A percentile compares a stretch with the other conserved stretches of the same genome.
Conservation (phyloP, 1,284 basidiomycete genomes). For the Moesziomyces sp. region DNA sequence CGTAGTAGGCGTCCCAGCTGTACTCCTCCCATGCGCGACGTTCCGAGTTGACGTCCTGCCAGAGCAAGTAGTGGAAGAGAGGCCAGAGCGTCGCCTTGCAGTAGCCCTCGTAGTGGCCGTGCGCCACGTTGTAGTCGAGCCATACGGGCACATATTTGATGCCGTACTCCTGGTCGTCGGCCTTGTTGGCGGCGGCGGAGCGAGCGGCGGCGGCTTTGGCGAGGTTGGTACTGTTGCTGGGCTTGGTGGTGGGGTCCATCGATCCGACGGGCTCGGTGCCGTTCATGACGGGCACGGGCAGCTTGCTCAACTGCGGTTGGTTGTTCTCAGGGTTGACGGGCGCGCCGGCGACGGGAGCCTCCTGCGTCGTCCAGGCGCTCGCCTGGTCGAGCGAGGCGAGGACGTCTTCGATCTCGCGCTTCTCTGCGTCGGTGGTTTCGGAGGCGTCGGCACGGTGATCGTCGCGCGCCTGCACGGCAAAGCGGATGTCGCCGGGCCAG, state of each 20-base stretch:
- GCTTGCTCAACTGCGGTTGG: conserved; percentile 31
- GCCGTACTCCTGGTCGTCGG: conserved; percentile 51
- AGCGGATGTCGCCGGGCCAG: conserved; percentile 87
- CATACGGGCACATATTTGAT: conserved; percentile 86
- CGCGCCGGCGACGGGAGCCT: conserved; percentile 49
- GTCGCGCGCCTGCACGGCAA: conserved; percentile 53
- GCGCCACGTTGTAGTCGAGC: conserved; percentile 88
- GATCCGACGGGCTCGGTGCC: conserved; percentile 63
- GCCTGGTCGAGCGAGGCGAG: conserved; percentile 62
- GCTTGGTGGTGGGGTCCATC: conserved; percentile 40
- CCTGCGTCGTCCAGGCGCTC: conserved; percentile 54
- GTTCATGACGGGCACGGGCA: conserved; percentile 60
- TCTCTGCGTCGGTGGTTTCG: conserved; percentile 57
- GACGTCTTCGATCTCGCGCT: conserved; percentile 58
- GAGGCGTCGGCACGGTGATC: conserved; percentile 60
- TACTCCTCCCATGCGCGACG: conserved; percentile 75
- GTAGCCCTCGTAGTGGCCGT: conserved; percentile 91
- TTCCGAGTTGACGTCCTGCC: conserved; percentile 81
- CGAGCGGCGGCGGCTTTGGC: conserved; percentile 71
- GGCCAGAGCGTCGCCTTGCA: conserved; percentile 99
- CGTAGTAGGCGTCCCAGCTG: conserved; percentile 84
- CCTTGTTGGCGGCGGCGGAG: conserved; percentile 70
- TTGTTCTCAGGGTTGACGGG: conserved; percentile 34
- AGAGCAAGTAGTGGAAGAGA: conserved; percentile 96
- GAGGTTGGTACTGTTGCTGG: conserved; percentile 42